These are phyloP conservation scores for Gossypium gossypioides DNA, from an alignment of 441 rosid species.

Conservation along the genomic window DNA sequence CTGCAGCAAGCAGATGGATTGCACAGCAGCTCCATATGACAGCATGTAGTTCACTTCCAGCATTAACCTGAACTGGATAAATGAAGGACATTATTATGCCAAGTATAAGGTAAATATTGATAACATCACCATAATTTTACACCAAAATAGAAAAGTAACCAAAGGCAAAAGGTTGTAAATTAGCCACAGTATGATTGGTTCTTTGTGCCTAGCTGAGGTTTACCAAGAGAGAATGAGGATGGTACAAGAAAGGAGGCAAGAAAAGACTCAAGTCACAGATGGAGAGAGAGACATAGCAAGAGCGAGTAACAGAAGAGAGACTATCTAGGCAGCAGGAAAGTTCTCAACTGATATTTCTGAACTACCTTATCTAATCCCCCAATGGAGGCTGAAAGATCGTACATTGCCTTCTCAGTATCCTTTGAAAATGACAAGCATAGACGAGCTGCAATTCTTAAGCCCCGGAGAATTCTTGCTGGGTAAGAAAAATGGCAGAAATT, in stretches of 20 bases:
- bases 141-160: constrained; percentile 3
- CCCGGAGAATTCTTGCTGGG: constrained; percentile 88
- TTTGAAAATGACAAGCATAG: constrained; percentile 54
- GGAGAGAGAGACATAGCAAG: constrained; percentile 3
- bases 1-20: constrained; percentile 66
- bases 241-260: background rate
- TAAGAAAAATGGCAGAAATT: constrained; percentile 1
- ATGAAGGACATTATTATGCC: constrained; percentile 19
- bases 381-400: constrained; percentile 46
- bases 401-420: constrained; percentile 64
- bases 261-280: constrained; percentile 1
- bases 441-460: constrained; percentile 86
- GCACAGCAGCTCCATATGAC: constrained; percentile 82
- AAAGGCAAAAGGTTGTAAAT: background rate
- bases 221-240: constrained; percentile 1
- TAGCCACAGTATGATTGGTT: background rate
- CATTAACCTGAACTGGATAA: constrained; percentile 62
- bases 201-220: background rate
- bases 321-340: constrained; percentile 10
- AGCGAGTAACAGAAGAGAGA: background rate
- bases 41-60: constrained; percentile 91
- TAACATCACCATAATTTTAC: constrained; percentile 3
- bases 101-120: constrained; percentile 15
- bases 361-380: constrained; percentile 53
- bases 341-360: constrained; percentile 1